Base-by-base conservation (phyloP, 257 asterid genomes). In the Solanum sparsipilum region DNA sequence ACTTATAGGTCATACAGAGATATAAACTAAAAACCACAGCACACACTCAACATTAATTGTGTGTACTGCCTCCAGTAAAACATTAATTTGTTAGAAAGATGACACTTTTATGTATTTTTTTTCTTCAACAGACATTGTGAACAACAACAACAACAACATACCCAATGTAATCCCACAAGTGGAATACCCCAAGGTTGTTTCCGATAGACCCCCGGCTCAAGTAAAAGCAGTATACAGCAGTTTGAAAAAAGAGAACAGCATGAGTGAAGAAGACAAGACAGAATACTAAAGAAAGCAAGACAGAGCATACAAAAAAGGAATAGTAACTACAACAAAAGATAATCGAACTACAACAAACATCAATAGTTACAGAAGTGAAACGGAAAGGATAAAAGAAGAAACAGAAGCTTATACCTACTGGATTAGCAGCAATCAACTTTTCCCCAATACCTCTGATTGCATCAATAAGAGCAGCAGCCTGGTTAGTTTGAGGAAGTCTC, bases 381-480 rank as follows among this genome's bases (percentile, higher is more conserved):
- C 21, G 34, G 58, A 76, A 82, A 23, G 73, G 67, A 8, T 21
- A 82, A 48, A 83, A 32, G 58, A 13, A 29, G 20, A 72, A 52
- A 39, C 23, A 60, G 13, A 20, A 83, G 44, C 23, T 27, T 23
- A 87, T 86, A 96, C 99, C 99, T 21, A 97, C 99, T 75, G 99
- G 98, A 90, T 95, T 97, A 60, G 99, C 98, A 46, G 93, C 93
- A 35, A 96, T 93, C 39, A 97, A 94, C 90, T 94, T 93, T 93
- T 93, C 98, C 34, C 99, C 99, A 2, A 96, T 96, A 35, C 93
- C 79, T 85, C 93, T 96, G 81, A 97, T 94, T 84, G 98, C 98
- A 72, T 94, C 96, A 86, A 96, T 94, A 73, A 97, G 98, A 48
- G 98, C 98, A 63, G 67, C 94, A 2, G 99, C 98, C 93, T 97